Base-by-base conservation (phyloP, 1,284 basidiomycete species). In the Stereum hirsutum region DNA sequence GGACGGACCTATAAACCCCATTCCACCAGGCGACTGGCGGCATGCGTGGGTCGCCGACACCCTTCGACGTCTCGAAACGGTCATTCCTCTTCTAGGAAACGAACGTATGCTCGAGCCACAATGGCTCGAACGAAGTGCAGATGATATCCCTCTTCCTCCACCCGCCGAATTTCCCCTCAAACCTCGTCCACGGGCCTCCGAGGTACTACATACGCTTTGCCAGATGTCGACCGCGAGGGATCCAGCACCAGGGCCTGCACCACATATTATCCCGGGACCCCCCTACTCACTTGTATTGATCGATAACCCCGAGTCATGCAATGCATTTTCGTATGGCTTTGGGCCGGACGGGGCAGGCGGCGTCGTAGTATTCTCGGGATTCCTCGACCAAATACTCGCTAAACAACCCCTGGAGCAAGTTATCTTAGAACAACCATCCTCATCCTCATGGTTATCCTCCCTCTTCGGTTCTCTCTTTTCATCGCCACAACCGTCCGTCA, bases 311-410 rank as follows among this genome's bases (percentile, higher is more conserved):
- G 79, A 84, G 41, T 68, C 78, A 23, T 72, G 73, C 14, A 95
- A 93, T 54, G 91, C 91, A 1, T 92, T 95, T 57, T 89, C 86
- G 1, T 93, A 91, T 57, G 90, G 91, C 1, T 94, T 94, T 53
- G 91, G 91, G 11, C 85, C 87, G 1, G 77, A 89, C 54, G 89
- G 90, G 8, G 89, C 84, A 0, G 89, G 89, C 42, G 91, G 91
- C 1, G 76, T 95, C 45, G 91, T 95, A 40, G 78, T 95, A 2
- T 93, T 89, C 58, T 88, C 86, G 5, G 91, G 90, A 6, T 87
- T 93, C 61, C 57, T 94, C 37, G 85, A 93, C 55, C 78, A 89
- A 37, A 80, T 93, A 35, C 66, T 93, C 34, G 59, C 72, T 34
- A 71, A 70, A n/a, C 36, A 55, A 32, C 50, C 51, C 2, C 54